Evolutionary conservation across 805 yeast species (phyloP), one percentile per base, ranked within the genome.

Genomic region (Cyberlindnera samutprakarnensis): DNA sequence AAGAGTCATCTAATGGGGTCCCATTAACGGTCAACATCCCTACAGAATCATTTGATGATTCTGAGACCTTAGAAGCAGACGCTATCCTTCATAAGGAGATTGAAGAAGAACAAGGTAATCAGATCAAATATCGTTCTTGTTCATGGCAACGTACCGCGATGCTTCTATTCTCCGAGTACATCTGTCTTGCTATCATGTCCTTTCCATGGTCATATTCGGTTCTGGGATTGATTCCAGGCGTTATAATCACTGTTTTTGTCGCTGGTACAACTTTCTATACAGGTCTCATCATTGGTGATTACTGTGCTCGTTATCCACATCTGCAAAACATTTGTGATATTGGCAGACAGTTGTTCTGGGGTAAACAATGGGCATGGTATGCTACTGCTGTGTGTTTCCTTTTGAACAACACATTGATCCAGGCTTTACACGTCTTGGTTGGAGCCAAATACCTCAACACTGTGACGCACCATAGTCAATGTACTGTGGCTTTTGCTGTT

Each of bases 131-230:
- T 42, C 53, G 69, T 30, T 57, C 66, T 14, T 71, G 78, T 41
- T 64, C 76, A 18, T 73, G 78, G 78, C 68, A 65, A 42, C 68
- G 63, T 39, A 71, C 79, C 0, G 75, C 79, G 1, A 77, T 75
- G n/a, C 58, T 74, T 25, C 54, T 74, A 32, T 70, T 74, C 39
- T 68, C 75, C 2, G 80, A 74, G 48, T 74, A 74, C 49, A 71
- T 73, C 20, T 75, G 78, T 43, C 57, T 74, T 38, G 80, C 80
- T 11, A 71, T 72, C 37, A 64, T 74, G 74, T 69, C 77, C n/a
- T 74, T 74, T 48, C 81, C 81, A 1, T 72, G 78, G 78, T 69
- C 77, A 9, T 74, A 70, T 43, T 70, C 78, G 3, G 73, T 73
- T 4, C 53, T 74, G 14, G 81, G 81, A 0, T 51, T 74, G 7